A percentile compares a stretch with the other conserved stretches of the same genome.
phyloP scores from a whole-genome alignment of 139 green algal species.

The Picochlorum sp. region DNA sequence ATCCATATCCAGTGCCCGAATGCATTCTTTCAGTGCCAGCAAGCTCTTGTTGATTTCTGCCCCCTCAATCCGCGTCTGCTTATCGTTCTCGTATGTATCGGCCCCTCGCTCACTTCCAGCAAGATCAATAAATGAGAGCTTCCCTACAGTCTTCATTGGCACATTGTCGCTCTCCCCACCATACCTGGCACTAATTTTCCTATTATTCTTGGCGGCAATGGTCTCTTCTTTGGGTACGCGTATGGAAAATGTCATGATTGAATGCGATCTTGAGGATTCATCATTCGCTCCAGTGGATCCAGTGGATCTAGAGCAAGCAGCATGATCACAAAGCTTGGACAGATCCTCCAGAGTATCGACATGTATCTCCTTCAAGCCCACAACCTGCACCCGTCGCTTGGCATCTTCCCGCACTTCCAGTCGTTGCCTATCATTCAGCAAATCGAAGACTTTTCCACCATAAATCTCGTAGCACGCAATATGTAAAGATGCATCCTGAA shows the following conservation, averaged over 20 bases:
- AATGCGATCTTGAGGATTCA: slow-evolving; percentile 91
- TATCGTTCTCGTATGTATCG: slow-evolving; percentile 94
- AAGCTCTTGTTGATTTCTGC: slow-evolving; percentile 98
- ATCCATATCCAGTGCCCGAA: slow-evolving; percentile 84
- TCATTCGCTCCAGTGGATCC: slow-evolving; percentile 92
- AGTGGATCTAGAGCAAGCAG: slow-evolving; percentile 58
- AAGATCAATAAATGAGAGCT: slow-evolving; percentile 98
- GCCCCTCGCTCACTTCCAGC: slow-evolving; percentile 93
- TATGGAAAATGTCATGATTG: slow-evolving; percentile 70
- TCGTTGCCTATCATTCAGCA: slow-evolving; percentile 85
- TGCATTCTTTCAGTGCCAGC: slow-evolving; percentile 93
- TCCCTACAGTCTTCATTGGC: slow-evolving; percentile 48
- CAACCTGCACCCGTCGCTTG: slow-evolving; percentile 74
- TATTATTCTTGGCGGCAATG: neutral
- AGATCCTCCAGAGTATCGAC: slow-evolving; percentile 28
- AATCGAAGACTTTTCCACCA: slow-evolving; percentile 92
- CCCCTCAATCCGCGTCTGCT: slow-evolving; percentile 77
- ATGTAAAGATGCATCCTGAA: slow-evolving; percentile 28
- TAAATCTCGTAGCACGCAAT: slow-evolving; percentile 94
- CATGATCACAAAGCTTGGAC: slow-evolving; percentile 70
- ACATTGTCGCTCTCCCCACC: neutral
- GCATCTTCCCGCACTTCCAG: slow-evolving; percentile 90
- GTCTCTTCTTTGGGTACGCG: slow-evolving; percentile 8
- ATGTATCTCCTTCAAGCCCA: slow-evolving; percentile 68
- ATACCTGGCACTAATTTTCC: neutral